Conservation (phyloP, 345 rosid species). For the Ricinus communis region DNA sequence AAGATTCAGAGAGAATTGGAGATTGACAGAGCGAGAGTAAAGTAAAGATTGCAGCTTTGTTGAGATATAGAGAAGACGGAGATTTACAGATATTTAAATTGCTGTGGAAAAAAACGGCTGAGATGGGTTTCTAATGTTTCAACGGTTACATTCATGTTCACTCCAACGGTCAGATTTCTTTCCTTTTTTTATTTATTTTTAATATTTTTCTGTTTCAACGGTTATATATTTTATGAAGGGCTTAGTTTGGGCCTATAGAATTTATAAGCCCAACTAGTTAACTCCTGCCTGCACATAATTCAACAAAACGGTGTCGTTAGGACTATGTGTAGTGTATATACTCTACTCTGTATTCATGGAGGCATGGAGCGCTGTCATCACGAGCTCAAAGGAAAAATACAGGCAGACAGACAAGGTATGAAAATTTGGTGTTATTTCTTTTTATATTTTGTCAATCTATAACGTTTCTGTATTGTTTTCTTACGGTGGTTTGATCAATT, state of each 20-base stretch:
- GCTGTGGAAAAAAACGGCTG: conserved; percentile 22
- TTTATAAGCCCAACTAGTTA: background rate
- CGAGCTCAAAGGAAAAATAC: too few species aligned
- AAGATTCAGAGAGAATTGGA: conserved; percentile 16
- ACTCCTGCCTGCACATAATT: background rate
- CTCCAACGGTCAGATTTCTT: conserved; percentile 59
- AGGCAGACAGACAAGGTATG: too few species aligned
- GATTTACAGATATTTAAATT: conserved; percentile 40
- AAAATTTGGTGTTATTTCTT: too few species aligned
- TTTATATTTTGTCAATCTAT: too few species aligned
- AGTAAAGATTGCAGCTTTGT: conserved; percentile 17
- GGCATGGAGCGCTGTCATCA: too few species aligned
- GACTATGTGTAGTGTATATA: too few species aligned
- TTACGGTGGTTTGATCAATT: too few species aligned
- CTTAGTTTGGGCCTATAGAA: background rate
- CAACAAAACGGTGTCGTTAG: background rate
- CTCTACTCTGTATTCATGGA: too few species aligned
- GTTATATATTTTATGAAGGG: conserved; percentile 2
- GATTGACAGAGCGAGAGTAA: conserved; percentile 6
- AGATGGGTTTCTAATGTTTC: background rate
- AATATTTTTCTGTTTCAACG: conserved; percentile 16
- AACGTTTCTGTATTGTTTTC: too few species aligned
- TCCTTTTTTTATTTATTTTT: conserved; percentile 22
- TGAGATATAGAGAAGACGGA: conserved; percentile 4
- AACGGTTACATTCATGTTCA: conserved; percentile 33